Conservation (phyloP, 441 rosid species). For the Hura crepitans region DNA sequence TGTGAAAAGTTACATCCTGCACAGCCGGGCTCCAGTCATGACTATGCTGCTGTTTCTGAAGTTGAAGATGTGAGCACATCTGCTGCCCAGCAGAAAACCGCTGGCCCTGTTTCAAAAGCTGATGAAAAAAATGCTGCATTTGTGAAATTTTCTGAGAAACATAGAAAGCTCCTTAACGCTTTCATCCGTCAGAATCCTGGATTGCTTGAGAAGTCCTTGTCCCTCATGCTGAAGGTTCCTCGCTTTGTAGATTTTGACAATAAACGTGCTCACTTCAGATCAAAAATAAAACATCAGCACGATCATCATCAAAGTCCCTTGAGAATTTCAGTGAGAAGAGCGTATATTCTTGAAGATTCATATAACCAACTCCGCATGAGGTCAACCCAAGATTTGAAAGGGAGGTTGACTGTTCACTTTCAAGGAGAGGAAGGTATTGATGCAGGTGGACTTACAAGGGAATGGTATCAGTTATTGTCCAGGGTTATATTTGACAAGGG, state of each 20-base stretch:
- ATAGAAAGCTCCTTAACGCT: constrained; percentile 82
- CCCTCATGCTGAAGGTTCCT: constrained; percentile 90
- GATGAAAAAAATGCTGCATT: constrained; percentile 82
- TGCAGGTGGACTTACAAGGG: constrained; percentile 98
- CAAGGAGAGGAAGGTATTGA: constrained; percentile 98
- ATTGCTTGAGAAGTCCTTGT: constrained; percentile 88
- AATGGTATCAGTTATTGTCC: constrained; percentile 95
- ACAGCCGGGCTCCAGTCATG: constrained; percentile 63
- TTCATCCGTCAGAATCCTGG: constrained; percentile 92
- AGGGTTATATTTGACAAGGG: constrained; percentile 97
- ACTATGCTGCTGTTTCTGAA: constrained; percentile 52
- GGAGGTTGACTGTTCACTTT: constrained; percentile 85
- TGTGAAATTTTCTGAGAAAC: constrained; percentile 86
- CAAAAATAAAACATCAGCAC: constrained; percentile 89
- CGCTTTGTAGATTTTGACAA: constrained; percentile 95
- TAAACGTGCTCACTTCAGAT: constrained; percentile 82
- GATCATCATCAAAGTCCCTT: constrained; percentile 89
- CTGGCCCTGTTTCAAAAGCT: constrained; percentile 46
- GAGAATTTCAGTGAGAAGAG: constrained; percentile 91
- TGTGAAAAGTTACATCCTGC: constrained; percentile 82
- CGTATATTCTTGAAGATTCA: constrained; percentile 93
- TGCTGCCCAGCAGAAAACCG: constrained; percentile 47
- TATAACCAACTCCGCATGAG: constrained; percentile 91
- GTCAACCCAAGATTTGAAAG: constrained; percentile 76
- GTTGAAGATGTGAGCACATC: constrained; percentile 57